Base-by-base conservation (phyloP, 176 grass and related monocot species). In the Saccharum officinarum region DNA sequence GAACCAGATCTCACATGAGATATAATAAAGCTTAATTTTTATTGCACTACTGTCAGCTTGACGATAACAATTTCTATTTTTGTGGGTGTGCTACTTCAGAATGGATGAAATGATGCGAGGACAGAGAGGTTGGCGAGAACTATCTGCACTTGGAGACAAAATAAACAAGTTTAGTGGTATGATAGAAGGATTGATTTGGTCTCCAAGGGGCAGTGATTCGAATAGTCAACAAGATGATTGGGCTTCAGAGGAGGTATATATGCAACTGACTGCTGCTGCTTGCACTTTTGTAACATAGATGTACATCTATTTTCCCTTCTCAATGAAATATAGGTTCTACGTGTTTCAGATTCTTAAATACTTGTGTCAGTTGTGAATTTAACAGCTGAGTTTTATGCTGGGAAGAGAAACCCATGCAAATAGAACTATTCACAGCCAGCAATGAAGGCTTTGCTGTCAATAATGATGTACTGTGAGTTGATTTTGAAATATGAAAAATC, bases 91-190 rank as follows among this genome's bases (percentile, higher is more conserved):
- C 39, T 59, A 71, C 59, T 85, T 83, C 80, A 99, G 97, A 87
- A 94, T 99, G 91, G 97, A 99, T 85, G 97, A 95, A 86, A 99
- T 99, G 97, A 99, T 99, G 97, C 86, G 72, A 84, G 97, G 97
- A 38, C 93, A 99, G 50, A 92, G 97, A 91, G 97, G 97, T 66
- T 99, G 97, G 97, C 89, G 97, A 91, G 97, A 99, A 88, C 90
- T 99, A 76, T 83, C 90, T 36, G 78, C 88, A 31, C 83, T 99
- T 69, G 97, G 97, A 45, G 97, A 99, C 85, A 99, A 99, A 73
- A 92, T 96, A 66, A 92, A 99, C 80, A 96, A 96, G 84, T 94
- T 99, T 67, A 85, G 88, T 73, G 97, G 97, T 80, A 99, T 99
- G 93, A 93, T 99, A 82, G 97, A 99, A 91, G 97, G 97, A 55